Evolutionary conservation across 75 land plant species (phyloP).

Genomic region (Picea sitchensis): DNA sequence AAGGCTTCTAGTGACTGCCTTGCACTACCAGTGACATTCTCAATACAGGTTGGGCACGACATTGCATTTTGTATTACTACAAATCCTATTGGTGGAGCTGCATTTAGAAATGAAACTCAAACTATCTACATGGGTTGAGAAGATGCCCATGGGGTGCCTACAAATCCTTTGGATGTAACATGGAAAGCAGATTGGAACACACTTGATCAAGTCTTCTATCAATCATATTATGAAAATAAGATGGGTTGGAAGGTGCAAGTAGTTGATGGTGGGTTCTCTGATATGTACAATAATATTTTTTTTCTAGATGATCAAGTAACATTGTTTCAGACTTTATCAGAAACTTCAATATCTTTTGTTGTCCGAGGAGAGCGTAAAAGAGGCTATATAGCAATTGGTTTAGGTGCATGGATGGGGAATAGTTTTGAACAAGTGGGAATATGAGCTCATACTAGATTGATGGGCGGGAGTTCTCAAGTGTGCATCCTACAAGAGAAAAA

Average conservation of each 20-base stretch:
- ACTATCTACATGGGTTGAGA: slow-evolving; percentile 77
- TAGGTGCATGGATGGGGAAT: slow-evolving; percentile 90
- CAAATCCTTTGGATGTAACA: slow-evolving; percentile 56
- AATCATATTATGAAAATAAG: slow-evolving; percentile 63
- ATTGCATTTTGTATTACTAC: slow-evolving; percentile 84
- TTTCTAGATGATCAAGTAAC: slow-evolving; percentile 88
- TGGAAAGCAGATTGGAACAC: slow-evolving; percentile 90
- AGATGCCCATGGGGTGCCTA: slow-evolving; percentile 71
- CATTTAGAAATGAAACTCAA: slow-evolving; percentile 32
- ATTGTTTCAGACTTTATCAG: slow-evolving; percentile 84
- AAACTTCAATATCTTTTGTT: slow-evolving; percentile 76
- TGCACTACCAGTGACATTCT: slow-evolving; percentile 62
- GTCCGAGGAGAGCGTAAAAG: slow-evolving; percentile 91
- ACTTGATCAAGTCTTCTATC: slow-evolving; percentile 89
- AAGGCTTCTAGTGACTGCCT: too few species aligned
- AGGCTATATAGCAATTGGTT: slow-evolving; percentile 90
- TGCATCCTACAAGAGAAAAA: slow-evolving; percentile 77
- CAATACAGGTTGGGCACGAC: slow-evolving; percentile 87
- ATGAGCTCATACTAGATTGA: slow-evolving; percentile 89
- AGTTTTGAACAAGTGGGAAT: slow-evolving; percentile 59
- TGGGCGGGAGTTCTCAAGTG: slow-evolving; percentile 54
- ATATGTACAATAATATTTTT: slow-evolving; percentile 95
- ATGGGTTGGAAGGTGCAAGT: slow-evolving; percentile 99
- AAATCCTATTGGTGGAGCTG: slow-evolving; percentile 74
- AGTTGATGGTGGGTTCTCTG: slow-evolving; percentile 93